Percentiles rank a stretch among this genome's conserved stretches.
Evolutionary conservation across 106 monocot species (phyloP).

Genomic region (Dioscorea alata): DNA sequence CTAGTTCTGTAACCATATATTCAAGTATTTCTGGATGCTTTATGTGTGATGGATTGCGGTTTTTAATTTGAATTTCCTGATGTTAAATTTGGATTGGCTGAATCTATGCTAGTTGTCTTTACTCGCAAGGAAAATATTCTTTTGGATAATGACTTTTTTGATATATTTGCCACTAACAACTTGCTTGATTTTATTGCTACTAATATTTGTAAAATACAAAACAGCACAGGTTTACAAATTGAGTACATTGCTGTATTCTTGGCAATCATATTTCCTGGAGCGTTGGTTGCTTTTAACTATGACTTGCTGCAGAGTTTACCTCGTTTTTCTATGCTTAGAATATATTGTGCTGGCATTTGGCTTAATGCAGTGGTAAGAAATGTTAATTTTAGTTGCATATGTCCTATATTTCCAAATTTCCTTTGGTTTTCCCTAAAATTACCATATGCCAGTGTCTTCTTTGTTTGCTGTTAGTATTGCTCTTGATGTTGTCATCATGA

Average conservation of each 20-base stretch:
- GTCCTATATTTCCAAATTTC: too few species aligned
- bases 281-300: conserved; percentile 84
- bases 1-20: too few species aligned
- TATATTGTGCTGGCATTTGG: conserved; percentile 99
- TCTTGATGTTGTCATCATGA: too few species aligned
- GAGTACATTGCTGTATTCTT: conserved; percentile 83
- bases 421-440: too few species aligned
- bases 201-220: conserved; percentile 8
- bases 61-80: not conserved
- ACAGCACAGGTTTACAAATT: conserved; percentile 75
- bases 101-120: not conserved
- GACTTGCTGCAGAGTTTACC: conserved; percentile 55
- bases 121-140: not conserved
- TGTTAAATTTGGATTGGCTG: not conserved
- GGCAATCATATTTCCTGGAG: conserved; percentile 84
- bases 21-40: too few species aligned
- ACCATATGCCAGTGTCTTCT: too few species aligned
- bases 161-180: not conserved
- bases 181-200: conserved; percentile 5
- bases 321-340: conserved; percentile 44
- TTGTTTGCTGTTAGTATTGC: too few species aligned
- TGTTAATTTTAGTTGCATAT: not conserved
- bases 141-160: not conserved
- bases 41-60: not conserved
- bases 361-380: conserved; percentile 76